These are phyloP conservation scores for Auricularia heimuer DNA, from an alignment of 768 basidiomycete species.

Conservation along the genomic window DNA sequence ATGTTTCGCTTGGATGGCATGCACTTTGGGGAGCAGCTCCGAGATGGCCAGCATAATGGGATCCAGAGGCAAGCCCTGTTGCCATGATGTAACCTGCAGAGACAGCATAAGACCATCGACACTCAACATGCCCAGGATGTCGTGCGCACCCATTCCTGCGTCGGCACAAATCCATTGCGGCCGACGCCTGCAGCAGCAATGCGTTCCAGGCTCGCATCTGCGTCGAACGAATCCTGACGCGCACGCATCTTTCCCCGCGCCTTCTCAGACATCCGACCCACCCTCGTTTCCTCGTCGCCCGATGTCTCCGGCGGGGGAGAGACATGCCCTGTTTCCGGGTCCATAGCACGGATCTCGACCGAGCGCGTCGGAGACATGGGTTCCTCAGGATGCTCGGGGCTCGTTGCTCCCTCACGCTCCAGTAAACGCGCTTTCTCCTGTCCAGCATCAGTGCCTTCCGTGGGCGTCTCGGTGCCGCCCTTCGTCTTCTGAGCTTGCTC, in stretches of 20 bases:
- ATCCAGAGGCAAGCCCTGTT: slow-evolving; percentile 93
- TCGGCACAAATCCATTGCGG: slow-evolving; percentile 87
- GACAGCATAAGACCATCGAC: slow-evolving; percentile 2
- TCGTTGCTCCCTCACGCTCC: slow-evolving; percentile 35
- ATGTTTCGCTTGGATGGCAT: slow-evolving; percentile 64
- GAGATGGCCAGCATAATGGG: slow-evolving; percentile 79
- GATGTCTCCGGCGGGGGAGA: not conserved
- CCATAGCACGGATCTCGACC: not conserved
- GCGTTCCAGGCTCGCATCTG: slow-evolving; percentile 48
- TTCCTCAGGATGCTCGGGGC: not conserved
- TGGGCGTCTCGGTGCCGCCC: slow-evolving; percentile 14
- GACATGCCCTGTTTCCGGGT: not conserved
- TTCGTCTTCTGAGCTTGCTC: slow-evolving; percentile 38
- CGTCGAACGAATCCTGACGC: slow-evolving; percentile 45
- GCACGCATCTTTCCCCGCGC: slow-evolving; percentile 86
- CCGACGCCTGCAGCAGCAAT: slow-evolving; percentile 64
- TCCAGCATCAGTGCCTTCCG: slow-evolving; percentile 32
- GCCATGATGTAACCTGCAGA: slow-evolving; percentile 79
- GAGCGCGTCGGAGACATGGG: not conserved
- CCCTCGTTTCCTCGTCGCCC: not conserved
- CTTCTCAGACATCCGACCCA: slow-evolving; percentile 57
- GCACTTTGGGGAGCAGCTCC: slow-evolving; percentile 77
- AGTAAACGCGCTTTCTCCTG: slow-evolving; percentile 63
- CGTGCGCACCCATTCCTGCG: slow-evolving; percentile 80
- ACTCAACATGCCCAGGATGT: not conserved